Conservation (phyloP, 176 grass and related monocot species). For the Zizania latifolia region DNA sequence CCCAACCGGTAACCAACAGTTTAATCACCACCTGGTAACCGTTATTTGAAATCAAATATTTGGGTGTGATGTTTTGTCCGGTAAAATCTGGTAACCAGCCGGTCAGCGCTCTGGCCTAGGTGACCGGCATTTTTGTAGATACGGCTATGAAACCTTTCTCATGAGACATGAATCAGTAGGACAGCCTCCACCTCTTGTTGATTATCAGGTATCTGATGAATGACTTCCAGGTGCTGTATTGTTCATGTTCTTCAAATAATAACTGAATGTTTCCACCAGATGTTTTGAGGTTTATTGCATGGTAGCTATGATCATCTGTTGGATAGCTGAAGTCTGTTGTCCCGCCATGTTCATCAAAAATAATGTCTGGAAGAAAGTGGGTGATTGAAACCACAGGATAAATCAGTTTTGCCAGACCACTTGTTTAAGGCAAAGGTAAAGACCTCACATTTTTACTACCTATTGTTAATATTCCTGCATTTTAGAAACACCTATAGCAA, state of each 20-base stretch:
- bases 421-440: slow-evolving; percentile 8
- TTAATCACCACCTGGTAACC: too few species aligned
- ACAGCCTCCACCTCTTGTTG: neutral
- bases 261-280: slow-evolving; percentile 46
- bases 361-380: slow-evolving; percentile 29
- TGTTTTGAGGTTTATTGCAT: slow-evolving; percentile 36
- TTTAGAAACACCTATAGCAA: neutral
- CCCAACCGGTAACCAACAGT: neutral
- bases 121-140: neutral
- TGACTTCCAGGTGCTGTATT: slow-evolving; percentile 45
- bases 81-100: neutral
- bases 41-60: neutral
- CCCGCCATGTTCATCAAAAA: slow-evolving; percentile 37
- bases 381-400: neutral
- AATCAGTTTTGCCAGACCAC: neutral
- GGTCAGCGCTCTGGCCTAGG: neutral
- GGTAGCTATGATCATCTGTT: slow-evolving; percentile 18
- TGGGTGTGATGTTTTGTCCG: neutral
- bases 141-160: neutral
- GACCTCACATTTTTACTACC: neutral
- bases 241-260: slow-evolving; percentile 46
- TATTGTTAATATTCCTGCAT: neutral
- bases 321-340: slow-evolving; percentile 27
- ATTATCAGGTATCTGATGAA: slow-evolving; percentile 41
- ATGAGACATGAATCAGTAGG: slow-evolving; percentile 9